Evolutionary conservation across 768 basidiomycete genomes (phyloP), one percentile per base, ranked within the genome.

Genomic region (Agaricus subrufescens): DNA sequence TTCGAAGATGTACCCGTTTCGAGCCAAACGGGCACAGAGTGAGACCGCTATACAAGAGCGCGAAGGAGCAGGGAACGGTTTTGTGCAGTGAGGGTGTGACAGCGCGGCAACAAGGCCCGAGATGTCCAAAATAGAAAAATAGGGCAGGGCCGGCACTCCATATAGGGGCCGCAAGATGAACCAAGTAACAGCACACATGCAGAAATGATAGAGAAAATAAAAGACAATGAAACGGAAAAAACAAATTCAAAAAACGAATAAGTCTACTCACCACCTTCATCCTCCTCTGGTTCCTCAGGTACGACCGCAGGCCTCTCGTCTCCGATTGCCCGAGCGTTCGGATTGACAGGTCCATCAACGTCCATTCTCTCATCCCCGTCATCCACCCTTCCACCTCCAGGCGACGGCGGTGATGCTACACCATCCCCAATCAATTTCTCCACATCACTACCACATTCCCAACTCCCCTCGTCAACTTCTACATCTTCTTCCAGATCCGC

Each of bases 401-500:
- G 46, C 64, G 66, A 44, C 57, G 50, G 65, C 63, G 49, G 61
- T 44, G 51, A n/a, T 23, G 53, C 52, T 27, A 50, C 61, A 23
- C 58, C 62, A 42, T 44, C 52, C 54, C 63, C 25, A 54, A 49
- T 3, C 46, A 58, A 27, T 40, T 60, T 5, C 26, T 46, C 62
- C n/a, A 58, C 34, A 25, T 58, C 62, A 14, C 67, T 70, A 25
- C 66, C 72, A 3, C 46, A 62, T 15, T 67, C 66, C 7, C 63
- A 65, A 11, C 70, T 68, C 4, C 56, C 61, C 23, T 75, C 74
- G 8, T 76, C 76, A 3, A 76, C 70, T 58, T 98, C 96, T 48
- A 97, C 95, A 66, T 98, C 96, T 55, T 93, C 94, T 48, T 98
- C 94, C 15, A 99, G 82, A 67, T 98, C 89, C 12, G 94, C 94